phyloP scores from a whole-genome alignment of 2,329 filamentous ascomycete genomes.

The Pseudocercospora ulei region DNA sequence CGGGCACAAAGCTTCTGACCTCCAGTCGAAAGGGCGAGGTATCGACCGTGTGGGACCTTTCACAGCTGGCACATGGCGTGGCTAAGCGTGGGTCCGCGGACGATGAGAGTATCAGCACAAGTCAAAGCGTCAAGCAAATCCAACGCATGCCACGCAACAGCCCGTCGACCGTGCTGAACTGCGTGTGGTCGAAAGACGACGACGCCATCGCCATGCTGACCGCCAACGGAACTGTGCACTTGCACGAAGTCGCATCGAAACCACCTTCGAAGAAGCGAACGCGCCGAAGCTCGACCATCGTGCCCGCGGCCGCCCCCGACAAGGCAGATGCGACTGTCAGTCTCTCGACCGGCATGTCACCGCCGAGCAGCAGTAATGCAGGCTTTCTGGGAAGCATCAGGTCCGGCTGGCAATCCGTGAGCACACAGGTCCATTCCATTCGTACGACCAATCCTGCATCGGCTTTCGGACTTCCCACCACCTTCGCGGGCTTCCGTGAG shows the following conservation, averaged over 20 bases:
- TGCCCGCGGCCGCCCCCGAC: conserved; percentile 18
- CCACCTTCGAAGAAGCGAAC: conserved; percentile 34
- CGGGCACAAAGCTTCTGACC: conserved; percentile 63
- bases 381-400: conserved; percentile 29
- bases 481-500: conserved; percentile 31
- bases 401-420: conserved; percentile 39
- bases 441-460: conserved; percentile 21
- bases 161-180: conserved; percentile 79
- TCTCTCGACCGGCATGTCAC: conserved; percentile 30
- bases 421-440: conserved; percentile 31
- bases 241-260: conserved; percentile 64
- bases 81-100: conserved; percentile 10
- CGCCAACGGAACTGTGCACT: conserved; percentile 87
- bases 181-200: conserved; percentile 75
- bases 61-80: conserved; percentile 46
- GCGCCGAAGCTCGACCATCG: conserved; percentile 19
- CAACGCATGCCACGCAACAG: conserved; percentile 87
- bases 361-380: conserved; percentile 26
- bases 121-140: conserved; percentile 61
- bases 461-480: conserved; percentile 26
- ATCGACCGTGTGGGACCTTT: conserved; percentile 71
- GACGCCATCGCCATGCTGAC: conserved; percentile 83
- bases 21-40: conserved; percentile 76
- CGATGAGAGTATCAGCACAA: conserved; percentile 25
- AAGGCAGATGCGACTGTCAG: conserved; percentile 33